Conservation (phyloP, 2,329 filamentous ascomycete genomes). For the Aspergillus floridensis region DNA sequence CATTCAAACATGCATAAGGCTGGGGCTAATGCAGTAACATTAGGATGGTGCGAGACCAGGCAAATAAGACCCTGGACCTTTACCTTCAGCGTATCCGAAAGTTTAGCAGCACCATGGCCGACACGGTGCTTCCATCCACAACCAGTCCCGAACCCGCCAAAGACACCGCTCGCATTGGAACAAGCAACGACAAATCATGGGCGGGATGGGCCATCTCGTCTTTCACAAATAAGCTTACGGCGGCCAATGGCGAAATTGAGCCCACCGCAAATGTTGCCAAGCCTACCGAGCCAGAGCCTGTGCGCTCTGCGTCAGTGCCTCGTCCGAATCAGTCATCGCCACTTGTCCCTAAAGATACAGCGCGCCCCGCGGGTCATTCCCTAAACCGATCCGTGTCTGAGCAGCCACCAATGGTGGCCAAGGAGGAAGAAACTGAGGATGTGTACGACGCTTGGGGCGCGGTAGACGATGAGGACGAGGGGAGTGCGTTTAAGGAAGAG, state of each 20-base stretch:
- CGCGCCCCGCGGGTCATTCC: slow-evolving; percentile 27
- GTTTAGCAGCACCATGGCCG: slow-evolving; percentile 72
- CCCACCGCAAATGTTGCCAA: slow-evolving; percentile 51
- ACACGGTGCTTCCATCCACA: slow-evolving; percentile 70
- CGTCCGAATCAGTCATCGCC: slow-evolving; percentile 37
- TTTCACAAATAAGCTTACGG: slow-evolving; percentile 89
- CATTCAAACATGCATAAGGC: background rate
- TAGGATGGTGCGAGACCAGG: slow-evolving; percentile 79
- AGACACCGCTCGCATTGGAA: slow-evolving; percentile 70
- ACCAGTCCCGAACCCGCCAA: slow-evolving; percentile 47
- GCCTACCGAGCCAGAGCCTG: slow-evolving; percentile 42
- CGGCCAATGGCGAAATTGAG: slow-evolving; percentile 84
- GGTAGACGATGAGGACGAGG: slow-evolving; percentile 57
- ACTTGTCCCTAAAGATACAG: slow-evolving; percentile 24
- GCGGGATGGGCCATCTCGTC: slow-evolving; percentile 97
- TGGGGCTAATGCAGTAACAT: slow-evolving; percentile 3
- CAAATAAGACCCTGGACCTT: slow-evolving; percentile 80
- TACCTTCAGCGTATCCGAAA: slow-evolving; percentile 83
- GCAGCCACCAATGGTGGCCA: slow-evolving; percentile 36
- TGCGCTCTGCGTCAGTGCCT: slow-evolving; percentile 51
- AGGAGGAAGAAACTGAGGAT: slow-evolving; percentile 56
- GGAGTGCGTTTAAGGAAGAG: slow-evolving; percentile 47
- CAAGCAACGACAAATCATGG: slow-evolving; percentile 73
- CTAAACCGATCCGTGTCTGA: slow-evolving; percentile 43
- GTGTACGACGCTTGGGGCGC: slow-evolving; percentile 73